Percentiles rank a stretch among this genome's conserved stretches.
Evolutionary conservation across 768 basidiomycete species (phyloP).

Genomic region (Trametes cinnabarina): DNA sequence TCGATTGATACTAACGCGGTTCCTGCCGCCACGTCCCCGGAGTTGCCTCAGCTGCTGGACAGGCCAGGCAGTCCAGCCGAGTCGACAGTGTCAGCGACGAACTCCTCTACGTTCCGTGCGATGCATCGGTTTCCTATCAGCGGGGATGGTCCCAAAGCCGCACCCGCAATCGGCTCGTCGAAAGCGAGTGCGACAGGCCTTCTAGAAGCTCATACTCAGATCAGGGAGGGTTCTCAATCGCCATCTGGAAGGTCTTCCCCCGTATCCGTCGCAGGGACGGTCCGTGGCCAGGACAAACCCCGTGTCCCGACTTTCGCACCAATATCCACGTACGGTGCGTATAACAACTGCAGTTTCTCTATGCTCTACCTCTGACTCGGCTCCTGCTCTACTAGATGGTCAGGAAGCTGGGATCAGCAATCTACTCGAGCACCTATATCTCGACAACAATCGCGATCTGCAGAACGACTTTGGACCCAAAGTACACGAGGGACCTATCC

Average conservation of each 20-base stretch:
- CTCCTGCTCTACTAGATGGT: conserved; percentile 53
- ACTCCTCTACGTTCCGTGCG: conserved; percentile 53
- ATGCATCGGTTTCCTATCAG: conserved; percentile 67
- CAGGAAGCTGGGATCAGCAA: conserved; percentile 89
- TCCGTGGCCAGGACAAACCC: conserved; percentile 47
- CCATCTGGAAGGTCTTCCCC: conserved; percentile 81
- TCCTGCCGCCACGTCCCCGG: conserved; percentile 20
- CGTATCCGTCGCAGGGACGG: conserved; percentile 54
- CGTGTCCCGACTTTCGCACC: conserved; percentile 53
- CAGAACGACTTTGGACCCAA: conserved; percentile 91
- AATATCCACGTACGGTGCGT: conserved; percentile 71
- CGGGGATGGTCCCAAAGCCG: conserved; percentile 80
- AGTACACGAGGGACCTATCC: conserved; percentile 76
- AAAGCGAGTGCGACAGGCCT: conserved; percentile 80
- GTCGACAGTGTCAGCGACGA: conserved; percentile 70
- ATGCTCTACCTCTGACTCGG: too few relatives aligned
- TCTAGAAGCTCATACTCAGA: conserved; percentile 71
- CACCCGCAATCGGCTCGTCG: conserved; percentile 86
- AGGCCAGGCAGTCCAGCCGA: conserved; percentile 81
- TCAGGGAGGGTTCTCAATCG: conserved; percentile 66
- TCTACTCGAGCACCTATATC: conserved; percentile 84
- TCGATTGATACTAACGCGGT: conserved; percentile 16
- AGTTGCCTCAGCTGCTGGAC: conserved; percentile 40
- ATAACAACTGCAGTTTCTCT: neutral
- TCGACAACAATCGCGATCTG: conserved; percentile 82